phyloP scores from a whole-genome alignment of 768 basidiomycete species.

The Phaffia tasmanica region DNA sequence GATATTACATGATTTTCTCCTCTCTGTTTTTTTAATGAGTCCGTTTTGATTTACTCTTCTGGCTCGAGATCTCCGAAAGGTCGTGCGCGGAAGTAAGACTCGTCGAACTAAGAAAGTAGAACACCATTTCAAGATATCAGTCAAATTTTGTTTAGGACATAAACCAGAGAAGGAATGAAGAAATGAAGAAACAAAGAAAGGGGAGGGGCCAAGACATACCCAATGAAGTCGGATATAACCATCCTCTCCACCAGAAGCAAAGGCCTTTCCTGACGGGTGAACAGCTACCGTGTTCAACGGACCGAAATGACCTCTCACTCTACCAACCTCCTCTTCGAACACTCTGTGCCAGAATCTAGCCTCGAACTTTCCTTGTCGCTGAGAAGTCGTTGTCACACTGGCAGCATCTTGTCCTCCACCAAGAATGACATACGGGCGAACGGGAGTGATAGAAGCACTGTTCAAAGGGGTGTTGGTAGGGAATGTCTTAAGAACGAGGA shows the following conservation, averaged over 20 bases:
- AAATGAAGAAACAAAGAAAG: not conserved
- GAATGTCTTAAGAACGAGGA: slow-evolving; percentile 86
- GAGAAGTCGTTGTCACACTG: slow-evolving; percentile 87
- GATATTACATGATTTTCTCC: not conserved
- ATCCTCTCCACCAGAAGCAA: slow-evolving; percentile 93
- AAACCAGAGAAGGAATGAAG: slow-evolving; percentile 19
- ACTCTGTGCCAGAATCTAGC: slow-evolving; percentile 96
- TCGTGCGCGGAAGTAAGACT: slow-evolving; percentile 80
- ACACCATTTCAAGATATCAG: too few species aligned
- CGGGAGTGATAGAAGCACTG: slow-evolving; percentile 74
- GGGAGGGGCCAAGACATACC: slow-evolving; percentile 31
- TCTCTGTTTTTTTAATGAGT: too few species aligned
- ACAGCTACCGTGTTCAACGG: slow-evolving; percentile 63
- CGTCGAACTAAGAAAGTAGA: slow-evolving; percentile 57
- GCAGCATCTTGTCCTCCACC: slow-evolving; percentile 98
- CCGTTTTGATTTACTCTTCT: slow-evolving; percentile 42
- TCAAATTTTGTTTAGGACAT: not conserved
- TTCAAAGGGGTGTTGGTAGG: slow-evolving; percentile 90
- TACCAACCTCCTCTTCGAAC: slow-evolving; percentile 91
- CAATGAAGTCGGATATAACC: slow-evolving; percentile 51
- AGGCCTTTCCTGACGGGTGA: slow-evolving; percentile 74
- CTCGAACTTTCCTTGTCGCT: slow-evolving; percentile 94
- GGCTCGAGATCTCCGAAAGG: slow-evolving; percentile 84
- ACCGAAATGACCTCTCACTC: slow-evolving; percentile 88
- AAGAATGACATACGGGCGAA: slow-evolving; percentile 76